Conservation (phyloP, 2,329 filamentous ascomycete species). For the Arthroderma sp. region DNA sequence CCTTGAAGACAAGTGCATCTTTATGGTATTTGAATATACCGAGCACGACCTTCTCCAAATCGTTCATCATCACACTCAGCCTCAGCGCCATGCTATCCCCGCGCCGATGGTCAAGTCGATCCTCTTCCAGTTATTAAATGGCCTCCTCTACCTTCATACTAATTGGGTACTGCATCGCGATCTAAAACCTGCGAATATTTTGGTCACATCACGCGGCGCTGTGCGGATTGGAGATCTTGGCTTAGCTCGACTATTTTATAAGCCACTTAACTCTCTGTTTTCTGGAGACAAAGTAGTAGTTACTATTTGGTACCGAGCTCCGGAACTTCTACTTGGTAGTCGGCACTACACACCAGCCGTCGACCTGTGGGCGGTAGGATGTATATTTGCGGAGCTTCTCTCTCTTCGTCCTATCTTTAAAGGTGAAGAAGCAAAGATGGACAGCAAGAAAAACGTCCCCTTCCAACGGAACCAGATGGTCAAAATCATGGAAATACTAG, state of each 20-base stretch:
- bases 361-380: constrained; percentile 94
- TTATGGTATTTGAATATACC: constrained; percentile 98
- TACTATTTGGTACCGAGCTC: constrained; percentile 97
- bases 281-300: constrained; percentile 96
- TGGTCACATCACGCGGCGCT: constrained; percentile 80
- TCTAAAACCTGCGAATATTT: constrained; percentile 95
- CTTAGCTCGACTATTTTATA: constrained; percentile 82
- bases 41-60: constrained; percentile 96
- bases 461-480: constrained; percentile 99
- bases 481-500: constrained; percentile 95
- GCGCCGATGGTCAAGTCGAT: constrained; percentile 83
- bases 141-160: constrained; percentile 82
- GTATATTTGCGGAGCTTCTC: constrained; percentile 90
- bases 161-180: constrained; percentile 98
- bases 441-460: constrained; percentile 91
- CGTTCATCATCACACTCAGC: constrained; percentile 92
- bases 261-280: constrained; percentile 82
- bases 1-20: constrained; percentile 96
- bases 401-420: constrained; percentile 93
- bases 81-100: constrained; percentile 75
- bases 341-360: constrained; percentile 96
- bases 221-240: constrained; percentile 94
- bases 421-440: constrained; percentile 97
- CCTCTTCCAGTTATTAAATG: constrained; percentile 89
- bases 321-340: constrained; percentile 79